phyloP scores from a whole-genome alignment of 2,329 filamentous ascomycete genomes.

The Claviceps sp. region DNA sequence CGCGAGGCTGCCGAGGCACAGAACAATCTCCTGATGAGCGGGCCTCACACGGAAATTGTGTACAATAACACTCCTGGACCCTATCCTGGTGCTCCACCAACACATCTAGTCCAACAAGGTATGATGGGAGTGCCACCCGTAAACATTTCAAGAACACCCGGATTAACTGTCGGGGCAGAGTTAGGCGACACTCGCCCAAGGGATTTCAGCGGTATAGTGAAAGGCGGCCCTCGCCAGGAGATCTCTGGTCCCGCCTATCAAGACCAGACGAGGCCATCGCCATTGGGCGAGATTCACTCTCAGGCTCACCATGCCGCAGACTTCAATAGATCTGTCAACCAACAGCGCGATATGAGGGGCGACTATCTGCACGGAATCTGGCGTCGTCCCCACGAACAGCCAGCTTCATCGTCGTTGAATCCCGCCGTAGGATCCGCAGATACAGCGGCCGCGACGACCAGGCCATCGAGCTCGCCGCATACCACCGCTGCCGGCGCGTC shows the following conservation, averaged over 20 bases:
- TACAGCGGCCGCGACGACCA: conserved; percentile 32
- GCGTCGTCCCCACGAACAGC: conserved; percentile 70
- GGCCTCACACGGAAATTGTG: conserved; percentile 73
- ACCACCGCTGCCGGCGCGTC: conserved; percentile 38
- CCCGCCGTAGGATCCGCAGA: conserved; percentile 33
- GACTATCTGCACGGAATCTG: conserved; percentile 74
- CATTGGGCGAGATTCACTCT: conserved; percentile 65
- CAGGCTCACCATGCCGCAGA: conserved; percentile 84
- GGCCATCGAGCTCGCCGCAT: conserved; percentile 45
- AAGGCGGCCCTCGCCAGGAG: conserved; percentile 76
- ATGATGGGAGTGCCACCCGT: conserved; percentile 52
- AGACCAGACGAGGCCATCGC: conserved; percentile 67
- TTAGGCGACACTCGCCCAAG: conserved; percentile 63
- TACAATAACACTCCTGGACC: conserved; percentile 63
- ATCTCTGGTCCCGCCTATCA: conserved; percentile 78
- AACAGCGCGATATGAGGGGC: conserved; percentile 64
- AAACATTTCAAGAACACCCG: conserved; percentile 60
- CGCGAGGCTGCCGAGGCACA: conserved; percentile 67
- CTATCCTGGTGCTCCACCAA: conserved; percentile 53
- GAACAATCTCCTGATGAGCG: conserved; percentile 46
- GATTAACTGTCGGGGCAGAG: conserved; percentile 71
- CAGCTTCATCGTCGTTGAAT: conserved; percentile 34
- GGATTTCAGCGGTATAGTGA: conserved; percentile 68
- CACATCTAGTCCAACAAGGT: conserved; percentile 58
- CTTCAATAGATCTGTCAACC: conserved; percentile 73